These are phyloP conservation scores for Botryobasidium botryosum DNA, from an alignment of 768 basidiomycete species.

Conservation along the genomic window DNA sequence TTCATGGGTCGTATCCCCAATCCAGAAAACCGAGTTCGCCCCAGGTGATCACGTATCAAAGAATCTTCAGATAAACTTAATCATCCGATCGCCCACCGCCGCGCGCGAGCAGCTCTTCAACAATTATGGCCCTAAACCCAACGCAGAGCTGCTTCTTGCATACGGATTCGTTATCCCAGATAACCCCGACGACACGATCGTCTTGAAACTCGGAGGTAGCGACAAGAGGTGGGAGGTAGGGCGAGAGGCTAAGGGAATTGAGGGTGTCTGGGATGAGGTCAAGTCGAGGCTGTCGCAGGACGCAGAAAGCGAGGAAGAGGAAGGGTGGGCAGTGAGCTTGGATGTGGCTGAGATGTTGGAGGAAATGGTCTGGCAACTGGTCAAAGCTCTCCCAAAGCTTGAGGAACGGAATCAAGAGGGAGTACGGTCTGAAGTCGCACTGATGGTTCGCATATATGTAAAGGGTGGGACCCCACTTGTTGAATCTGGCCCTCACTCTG, in stretches of 20 bases:
- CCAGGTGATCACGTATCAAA: neutral
- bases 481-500: neutral
- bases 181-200: constrained; percentile 78
- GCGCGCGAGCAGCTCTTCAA: constrained; percentile 53
- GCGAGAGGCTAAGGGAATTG: constrained; percentile 34
- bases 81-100: constrained; percentile 30
- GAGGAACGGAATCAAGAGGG: neutral
- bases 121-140: constrained; percentile 86
- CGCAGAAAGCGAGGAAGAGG: constrained; percentile 11
- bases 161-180: constrained; percentile 72
- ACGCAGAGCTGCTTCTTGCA: constrained; percentile 75
- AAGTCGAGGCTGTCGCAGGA: constrained; percentile 18
- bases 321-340: constrained; percentile 43
- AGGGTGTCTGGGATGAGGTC: constrained; percentile 45
- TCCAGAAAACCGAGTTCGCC: neutral
- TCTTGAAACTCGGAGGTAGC: constrained; percentile 52
- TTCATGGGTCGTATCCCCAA: constrained; percentile 46
- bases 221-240: constrained; percentile 36
- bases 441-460: constrained; percentile 6
- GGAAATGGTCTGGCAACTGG: constrained; percentile 43
- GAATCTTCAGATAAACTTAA: constrained; percentile 38
- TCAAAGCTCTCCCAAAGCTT: constrained; percentile 32
- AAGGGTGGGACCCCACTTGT: constrained; percentile 4
- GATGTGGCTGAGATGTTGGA: constrained; percentile 47
- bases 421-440: constrained; percentile 2